Evolutionary conservation across 2,329 filamentous ascomycete genomes (phyloP).

Genomic region (Fusarium verticillioides): DNA sequence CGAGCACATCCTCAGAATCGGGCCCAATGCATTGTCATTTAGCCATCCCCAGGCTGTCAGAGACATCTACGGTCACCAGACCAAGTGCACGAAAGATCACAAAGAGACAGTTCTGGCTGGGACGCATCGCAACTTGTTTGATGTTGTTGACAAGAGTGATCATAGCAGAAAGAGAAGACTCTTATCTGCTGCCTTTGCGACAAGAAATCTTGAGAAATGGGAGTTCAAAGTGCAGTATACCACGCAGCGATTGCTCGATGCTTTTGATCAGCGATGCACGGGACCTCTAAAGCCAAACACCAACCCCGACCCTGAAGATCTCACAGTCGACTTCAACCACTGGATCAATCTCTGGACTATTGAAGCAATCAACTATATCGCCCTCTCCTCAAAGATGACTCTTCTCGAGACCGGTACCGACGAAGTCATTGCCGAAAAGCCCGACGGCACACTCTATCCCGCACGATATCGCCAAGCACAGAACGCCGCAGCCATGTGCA

Average conservation of each 20-base stretch:
- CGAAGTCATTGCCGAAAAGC: slow-evolving; percentile 52
- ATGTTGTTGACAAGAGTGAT: slow-evolving; percentile 62
- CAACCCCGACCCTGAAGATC: slow-evolving; percentile 49
- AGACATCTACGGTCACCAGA: slow-evolving; percentile 57
- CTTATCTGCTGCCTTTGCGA: slow-evolving; percentile 61
- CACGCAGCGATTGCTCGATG: slow-evolving; percentile 55
- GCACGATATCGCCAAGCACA: slow-evolving; percentile 60
- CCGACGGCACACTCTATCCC: slow-evolving; percentile 58
- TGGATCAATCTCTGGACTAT: slow-evolving; percentile 67
- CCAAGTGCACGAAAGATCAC: slow-evolving; percentile 60
- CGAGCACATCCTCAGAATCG: slow-evolving; percentile 46
- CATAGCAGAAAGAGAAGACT: slow-evolving; percentile 63
- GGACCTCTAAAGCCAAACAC: slow-evolving; percentile 46
- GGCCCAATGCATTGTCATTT: slow-evolving; percentile 44
- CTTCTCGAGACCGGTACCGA: slow-evolving; percentile 63
- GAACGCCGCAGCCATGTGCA: slow-evolving; percentile 60
- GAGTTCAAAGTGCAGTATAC: slow-evolving; percentile 68
- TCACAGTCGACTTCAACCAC: slow-evolving; percentile 60
- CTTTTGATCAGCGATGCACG: slow-evolving; percentile 57
- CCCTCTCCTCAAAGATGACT: slow-evolving; percentile 61
- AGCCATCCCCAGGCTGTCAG: slow-evolving; percentile 36
- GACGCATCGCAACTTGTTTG: slow-evolving; percentile 62
- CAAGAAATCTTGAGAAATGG: slow-evolving; percentile 65
- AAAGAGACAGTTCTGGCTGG: slow-evolving; percentile 58
- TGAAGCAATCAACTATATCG: slow-evolving; percentile 67